Evolutionary conservation across 2,329 filamentous ascomycete species (phyloP).

Genomic region (Botrytis medusae): DNA sequence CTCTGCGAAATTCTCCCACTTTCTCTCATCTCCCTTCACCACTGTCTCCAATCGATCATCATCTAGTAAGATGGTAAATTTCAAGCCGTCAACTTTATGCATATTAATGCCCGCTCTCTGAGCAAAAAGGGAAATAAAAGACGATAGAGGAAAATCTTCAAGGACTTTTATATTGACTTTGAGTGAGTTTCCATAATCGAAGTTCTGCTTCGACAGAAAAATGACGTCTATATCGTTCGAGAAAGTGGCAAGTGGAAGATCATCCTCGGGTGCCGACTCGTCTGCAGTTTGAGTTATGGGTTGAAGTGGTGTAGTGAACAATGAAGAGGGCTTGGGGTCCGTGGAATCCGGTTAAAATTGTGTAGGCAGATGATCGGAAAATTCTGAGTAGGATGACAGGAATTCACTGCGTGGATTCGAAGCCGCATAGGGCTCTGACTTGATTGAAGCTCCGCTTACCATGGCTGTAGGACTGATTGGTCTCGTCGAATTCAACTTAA

Average conservation of each 20-base stretch:
- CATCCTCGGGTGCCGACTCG: background rate
- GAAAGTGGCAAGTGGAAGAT: background rate
- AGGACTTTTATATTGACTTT: background rate
- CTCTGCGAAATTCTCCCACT: background rate
- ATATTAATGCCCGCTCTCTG: background rate
- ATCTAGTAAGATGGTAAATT: background rate
- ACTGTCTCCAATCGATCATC: background rate
- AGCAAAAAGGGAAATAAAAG: background rate
- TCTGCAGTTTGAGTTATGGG: background rate
- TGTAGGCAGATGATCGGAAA: background rate
- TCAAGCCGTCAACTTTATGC: background rate
- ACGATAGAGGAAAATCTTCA: background rate
- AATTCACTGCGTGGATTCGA: background rate
- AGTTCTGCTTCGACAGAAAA: background rate
- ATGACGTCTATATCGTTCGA: background rate
- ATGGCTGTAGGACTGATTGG: background rate
- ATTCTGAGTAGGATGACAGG: background rate
- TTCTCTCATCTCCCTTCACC: background rate
- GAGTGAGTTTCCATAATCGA: background rate
- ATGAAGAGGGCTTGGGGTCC: background rate
- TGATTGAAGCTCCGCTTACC: background rate
- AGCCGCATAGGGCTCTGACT: background rate
- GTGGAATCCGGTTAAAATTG: background rate
- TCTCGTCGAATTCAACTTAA: background rate
- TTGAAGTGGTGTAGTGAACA: background rate